Percentiles rank a stretch among this genome's conserved stretches.
phyloP scores from a whole-genome alignment of 2,329 filamentous ascomycete species.

The Arachnomyces sp. region DNA sequence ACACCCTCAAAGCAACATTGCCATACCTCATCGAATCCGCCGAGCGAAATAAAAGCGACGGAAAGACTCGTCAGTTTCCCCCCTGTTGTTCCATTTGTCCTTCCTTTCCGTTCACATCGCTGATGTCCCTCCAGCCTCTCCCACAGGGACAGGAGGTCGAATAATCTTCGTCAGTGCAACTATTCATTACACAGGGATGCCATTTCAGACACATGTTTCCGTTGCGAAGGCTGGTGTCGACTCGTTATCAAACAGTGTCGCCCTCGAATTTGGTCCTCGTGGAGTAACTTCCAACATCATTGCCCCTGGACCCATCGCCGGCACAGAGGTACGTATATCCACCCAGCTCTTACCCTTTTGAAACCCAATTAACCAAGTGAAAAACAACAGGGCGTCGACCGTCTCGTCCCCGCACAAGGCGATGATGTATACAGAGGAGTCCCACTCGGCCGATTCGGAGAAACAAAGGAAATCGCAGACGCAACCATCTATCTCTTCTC shows the following conservation, averaged over 20 bases:
- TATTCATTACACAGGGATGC: constrained; percentile 81
- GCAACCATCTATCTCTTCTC: constrained; percentile 85
- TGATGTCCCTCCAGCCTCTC: constrained; percentile 26
- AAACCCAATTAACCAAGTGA: constrained; percentile 5
- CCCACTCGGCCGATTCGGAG: constrained; percentile 69
- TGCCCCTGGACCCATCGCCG: constrained; percentile 75
- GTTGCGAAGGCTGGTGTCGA: constrained; percentile 91
- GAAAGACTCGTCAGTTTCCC: constrained; percentile 39
- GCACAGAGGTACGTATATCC: constrained; percentile 55
- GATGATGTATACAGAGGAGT: constrained; percentile 47
- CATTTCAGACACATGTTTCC: constrained; percentile 80
- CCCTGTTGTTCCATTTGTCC: not conserved
- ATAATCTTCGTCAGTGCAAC: constrained; percentile 88
- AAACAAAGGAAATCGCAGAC: constrained; percentile 82
- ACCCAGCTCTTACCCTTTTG: not conserved
- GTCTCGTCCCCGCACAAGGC: constrained; percentile 50
- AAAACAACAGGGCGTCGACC: constrained; percentile 52
- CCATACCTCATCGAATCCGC: constrained; percentile 74
- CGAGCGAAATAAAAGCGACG: constrained; percentile 52
- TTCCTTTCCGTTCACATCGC: not conserved
- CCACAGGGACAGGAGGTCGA: constrained; percentile 62
- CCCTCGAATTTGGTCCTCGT: constrained; percentile 81
- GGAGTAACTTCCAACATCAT: constrained; percentile 86
- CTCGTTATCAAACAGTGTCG: constrained; percentile 68
- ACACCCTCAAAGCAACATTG: constrained; percentile 86